Conservation (phyloP, 139 green algal genomes). For the Desmodesmus armatus region DNA sequence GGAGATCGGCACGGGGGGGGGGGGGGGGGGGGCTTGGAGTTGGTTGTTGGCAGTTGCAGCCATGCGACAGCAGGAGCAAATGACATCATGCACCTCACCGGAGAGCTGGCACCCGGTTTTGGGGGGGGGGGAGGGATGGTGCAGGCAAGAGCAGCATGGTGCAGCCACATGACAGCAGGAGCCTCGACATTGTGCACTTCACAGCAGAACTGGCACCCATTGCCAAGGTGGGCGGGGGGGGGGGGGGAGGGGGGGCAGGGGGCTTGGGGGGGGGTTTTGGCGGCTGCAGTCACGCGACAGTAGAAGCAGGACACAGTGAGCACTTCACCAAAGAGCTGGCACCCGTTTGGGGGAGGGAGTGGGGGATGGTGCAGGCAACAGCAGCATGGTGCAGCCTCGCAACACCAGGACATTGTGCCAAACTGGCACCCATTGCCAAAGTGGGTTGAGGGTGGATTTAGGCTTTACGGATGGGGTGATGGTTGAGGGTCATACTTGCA, state of each 20-base stretch:
- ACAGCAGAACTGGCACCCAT: constrained; percentile 95
- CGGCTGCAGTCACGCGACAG: constrained; percentile 50
- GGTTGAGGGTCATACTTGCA: too few species aligned
- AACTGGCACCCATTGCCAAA: constrained; percentile 96
- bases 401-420: constrained; percentile 73
- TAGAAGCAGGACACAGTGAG: constrained; percentile 77
- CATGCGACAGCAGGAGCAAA: constrained; percentile 58
- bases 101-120: constrained; percentile 93
- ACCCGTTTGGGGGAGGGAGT: constrained; percentile 89
- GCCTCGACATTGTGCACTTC: constrained; percentile 89
- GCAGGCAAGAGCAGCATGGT: background rate
- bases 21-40: too few species aligned
- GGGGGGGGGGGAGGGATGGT: constrained; percentile 76
- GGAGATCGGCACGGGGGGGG: too few species aligned
- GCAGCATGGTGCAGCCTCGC: constrained; percentile 7
- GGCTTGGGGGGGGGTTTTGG: too few species aligned
- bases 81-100: constrained; percentile 92
- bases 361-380: background rate
- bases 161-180: constrained; percentile 49
- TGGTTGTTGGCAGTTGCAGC: too few species aligned
- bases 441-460: too few species aligned
- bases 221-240: constrained; percentile 86
- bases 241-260: too few species aligned
- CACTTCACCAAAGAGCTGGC: constrained; percentile 96
- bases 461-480: too few species aligned